Evolutionary conservation across 2,329 filamentous ascomycete genomes (phyloP), one percentile per base, ranked within the genome.

Genomic region (Ophiostoma pallidulum): DNA sequence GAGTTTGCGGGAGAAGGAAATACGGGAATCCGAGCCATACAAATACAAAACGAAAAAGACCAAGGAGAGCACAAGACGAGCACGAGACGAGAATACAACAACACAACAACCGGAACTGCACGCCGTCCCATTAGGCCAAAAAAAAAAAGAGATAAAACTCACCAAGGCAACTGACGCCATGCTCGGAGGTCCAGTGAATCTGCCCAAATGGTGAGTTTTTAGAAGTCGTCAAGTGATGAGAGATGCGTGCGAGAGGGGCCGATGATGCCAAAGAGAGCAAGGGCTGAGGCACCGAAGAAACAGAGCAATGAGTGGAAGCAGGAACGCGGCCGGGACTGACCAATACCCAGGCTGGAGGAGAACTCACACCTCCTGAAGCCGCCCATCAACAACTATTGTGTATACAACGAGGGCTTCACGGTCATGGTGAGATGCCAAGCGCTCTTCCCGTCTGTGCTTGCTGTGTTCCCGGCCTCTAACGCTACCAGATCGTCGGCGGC

Each of bases 371-470:
- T 97, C 52, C 79, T 96, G 49, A 80, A 95, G 64, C 92, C 92
- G 0, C 92, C 92, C 2, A 82, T 97, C 61, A 96, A 96, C 71
- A 97, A 97, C 71, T 94, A 92, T 72, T 96, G 90, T 69, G 87
- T 97, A 60, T 94, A 95, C 71, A 85, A 94, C 63, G 77, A 85
- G 47, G 77, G 78, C 60, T 78, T 91, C 51, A 89, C 84, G 36
- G 84, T 92, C 62, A 92, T 92, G 86, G 82, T 83, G 10, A 16
- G 22, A n/a, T 38, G 29, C 20, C 3, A 22, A 18, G 12, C 8
- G 7, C 9, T 32, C 10, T 26, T 29, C 8, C n/a, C n/a, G n/a
- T n/a, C n/a, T n/a, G n/a, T n/a, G n/a, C n/a, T n/a, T n/a, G n/a
- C n/a, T n/a, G n/a, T n/a, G n/a, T n/a, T n/a, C n/a, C n/a, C n/a